These are phyloP conservation scores for Neurospora sp. DNA, from an alignment of 495 filamentous ascomycete species.

Conservation along the genomic window DNA sequence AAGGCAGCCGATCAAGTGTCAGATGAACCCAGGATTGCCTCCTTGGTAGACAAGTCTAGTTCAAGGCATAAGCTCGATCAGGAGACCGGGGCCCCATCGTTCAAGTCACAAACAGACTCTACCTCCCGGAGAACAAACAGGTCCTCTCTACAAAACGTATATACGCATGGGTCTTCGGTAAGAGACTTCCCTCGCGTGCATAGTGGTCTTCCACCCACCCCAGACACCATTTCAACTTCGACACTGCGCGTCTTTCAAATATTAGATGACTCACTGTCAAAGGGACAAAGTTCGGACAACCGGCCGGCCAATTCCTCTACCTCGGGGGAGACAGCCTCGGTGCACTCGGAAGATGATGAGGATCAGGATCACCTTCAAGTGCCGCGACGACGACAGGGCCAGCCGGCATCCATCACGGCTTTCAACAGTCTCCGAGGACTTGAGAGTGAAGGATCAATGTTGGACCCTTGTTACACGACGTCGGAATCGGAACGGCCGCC, in stretches of 20 bases:
- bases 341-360: slow-evolving; percentile 1
- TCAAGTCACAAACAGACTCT: neutral
- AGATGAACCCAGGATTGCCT: neutral
- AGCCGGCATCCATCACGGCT: slow-evolving; percentile 16
- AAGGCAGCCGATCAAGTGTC: neutral
- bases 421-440: slow-evolving; percentile 17
- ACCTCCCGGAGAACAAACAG: neutral
- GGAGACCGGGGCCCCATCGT: neutral
- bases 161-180: slow-evolving; percentile 24
- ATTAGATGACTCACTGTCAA: slow-evolving; percentile 27
- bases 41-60: neutral
- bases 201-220: slow-evolving; percentile 40
- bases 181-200: slow-evolving; percentile 16
- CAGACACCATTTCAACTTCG: slow-evolving; percentile 44
- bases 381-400: neutral
- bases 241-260: slow-evolving; percentile 32
- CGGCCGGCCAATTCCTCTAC: slow-evolving; percentile 13
- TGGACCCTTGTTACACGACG: neutral
- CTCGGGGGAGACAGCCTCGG: slow-evolving; percentile 17
- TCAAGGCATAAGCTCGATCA: neutral
- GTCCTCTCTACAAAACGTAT: slow-evolving; percentile 23
- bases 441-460: neutral
- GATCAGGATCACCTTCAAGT: neutral
- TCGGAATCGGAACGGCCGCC: slow-evolving; percentile 20
- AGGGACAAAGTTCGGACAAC: slow-evolving; percentile 10